Evolutionary conservation across 2,329 filamentous ascomycete species (phyloP).

Genomic region (Talaromyces piceae): DNA sequence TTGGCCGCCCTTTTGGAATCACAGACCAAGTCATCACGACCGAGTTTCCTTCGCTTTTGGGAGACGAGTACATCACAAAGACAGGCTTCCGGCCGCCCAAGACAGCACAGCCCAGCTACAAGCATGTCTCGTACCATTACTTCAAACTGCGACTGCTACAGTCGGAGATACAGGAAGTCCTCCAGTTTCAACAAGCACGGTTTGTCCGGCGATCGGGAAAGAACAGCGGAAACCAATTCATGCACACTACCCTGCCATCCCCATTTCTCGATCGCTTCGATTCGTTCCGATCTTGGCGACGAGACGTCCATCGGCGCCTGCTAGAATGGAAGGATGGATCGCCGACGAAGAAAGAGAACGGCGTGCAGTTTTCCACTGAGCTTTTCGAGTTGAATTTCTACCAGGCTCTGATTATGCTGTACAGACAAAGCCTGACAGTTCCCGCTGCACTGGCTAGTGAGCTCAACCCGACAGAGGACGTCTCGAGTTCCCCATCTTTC

Average conservation of each 20-base stretch:
- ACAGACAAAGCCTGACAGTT: slow-evolving; percentile 81
- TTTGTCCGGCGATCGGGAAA: slow-evolving; percentile 61
- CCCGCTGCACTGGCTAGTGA: slow-evolving; percentile 79
- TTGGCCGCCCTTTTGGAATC: slow-evolving; percentile 86
- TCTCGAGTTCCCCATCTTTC: slow-evolving; percentile 47
- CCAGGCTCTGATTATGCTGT: slow-evolving; percentile 94
- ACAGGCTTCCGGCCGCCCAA: slow-evolving; percentile 60
- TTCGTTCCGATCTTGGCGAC: slow-evolving; percentile 81
- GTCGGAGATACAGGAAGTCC: slow-evolving; percentile 88
- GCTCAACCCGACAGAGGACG: slow-evolving; percentile 52
- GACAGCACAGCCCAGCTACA: slow-evolving; percentile 69
- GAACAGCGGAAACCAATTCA: slow-evolving; percentile 60
- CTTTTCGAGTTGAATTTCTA: slow-evolving; percentile 95
- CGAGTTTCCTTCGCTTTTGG: slow-evolving; percentile 80
- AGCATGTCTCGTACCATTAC: slow-evolving; percentile 85
- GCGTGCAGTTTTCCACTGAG: slow-evolving; percentile 80
- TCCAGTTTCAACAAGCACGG: slow-evolving; percentile 86
- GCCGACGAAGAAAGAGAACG: slow-evolving; percentile 69
- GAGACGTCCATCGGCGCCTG: slow-evolving; percentile 75
- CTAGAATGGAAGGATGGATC: slow-evolving; percentile 81
- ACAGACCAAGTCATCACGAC: slow-evolving; percentile 96
- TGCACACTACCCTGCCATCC: slow-evolving; percentile 71
- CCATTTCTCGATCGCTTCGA: slow-evolving; percentile 78
- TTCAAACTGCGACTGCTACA: slow-evolving; percentile 81
- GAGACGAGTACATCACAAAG: slow-evolving; percentile 81